Conservation (phyloP, 2,329 filamentous ascomycete genomes). For the Cladophialophora bantiana region DNA sequence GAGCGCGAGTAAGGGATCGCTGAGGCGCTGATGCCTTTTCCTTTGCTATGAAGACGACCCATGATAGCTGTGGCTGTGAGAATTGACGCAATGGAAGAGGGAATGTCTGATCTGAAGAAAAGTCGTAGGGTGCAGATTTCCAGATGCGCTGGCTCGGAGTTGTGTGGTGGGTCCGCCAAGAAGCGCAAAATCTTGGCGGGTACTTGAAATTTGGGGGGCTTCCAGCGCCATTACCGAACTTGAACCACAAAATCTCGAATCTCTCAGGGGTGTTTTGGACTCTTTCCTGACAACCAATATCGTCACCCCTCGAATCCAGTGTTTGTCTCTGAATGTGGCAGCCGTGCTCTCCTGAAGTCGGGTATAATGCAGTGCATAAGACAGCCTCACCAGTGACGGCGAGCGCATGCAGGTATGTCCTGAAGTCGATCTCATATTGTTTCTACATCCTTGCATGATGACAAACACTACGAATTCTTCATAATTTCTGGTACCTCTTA, state of each 20-base stretch:
- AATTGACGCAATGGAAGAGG: conserved; percentile 23
- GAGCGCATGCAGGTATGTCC: conserved; percentile 16
- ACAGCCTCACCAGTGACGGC: background rate
- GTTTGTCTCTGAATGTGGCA: background rate
- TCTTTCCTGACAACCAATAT: background rate
- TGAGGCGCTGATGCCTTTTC: conserved; percentile 97
- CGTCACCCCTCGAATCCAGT: background rate
- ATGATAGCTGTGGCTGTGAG: conserved; percentile 58
- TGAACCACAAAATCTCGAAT: background rate
- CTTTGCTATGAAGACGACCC: conserved; percentile 99
- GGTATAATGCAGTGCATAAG: background rate
- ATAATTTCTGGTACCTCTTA: conserved; percentile 98
- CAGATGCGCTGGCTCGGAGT: background rate
- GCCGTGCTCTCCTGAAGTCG: background rate
- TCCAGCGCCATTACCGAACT: background rate
- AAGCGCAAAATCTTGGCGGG: conserved; percentile 21
- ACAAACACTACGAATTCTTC: conserved; percentile 63
- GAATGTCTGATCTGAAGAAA: conserved; percentile 6
- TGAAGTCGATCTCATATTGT: background rate
- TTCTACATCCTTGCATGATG: conserved; percentile 65
- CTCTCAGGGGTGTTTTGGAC: background rate
- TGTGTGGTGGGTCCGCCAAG: conserved; percentile 19
- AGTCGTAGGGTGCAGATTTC: conserved; percentile 3
- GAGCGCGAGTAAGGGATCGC: conserved; percentile 96
- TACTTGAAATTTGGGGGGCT: background rate